phyloP scores from a whole-genome alignment of 139 green algal species.

The Coccomyxa sp. region DNA sequence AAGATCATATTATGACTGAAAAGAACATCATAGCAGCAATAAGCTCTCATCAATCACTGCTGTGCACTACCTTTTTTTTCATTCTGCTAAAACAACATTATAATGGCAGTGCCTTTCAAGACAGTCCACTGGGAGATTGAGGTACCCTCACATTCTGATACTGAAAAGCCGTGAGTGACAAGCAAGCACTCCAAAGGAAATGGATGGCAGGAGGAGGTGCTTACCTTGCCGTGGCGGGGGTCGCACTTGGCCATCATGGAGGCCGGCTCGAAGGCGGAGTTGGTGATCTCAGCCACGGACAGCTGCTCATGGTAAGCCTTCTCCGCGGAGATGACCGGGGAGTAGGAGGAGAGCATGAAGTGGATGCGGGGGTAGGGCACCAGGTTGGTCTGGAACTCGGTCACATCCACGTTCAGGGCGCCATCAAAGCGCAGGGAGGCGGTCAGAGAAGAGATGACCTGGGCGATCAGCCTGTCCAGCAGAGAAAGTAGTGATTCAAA shows the following conservation, averaged over 20 bases:
- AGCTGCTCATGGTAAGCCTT: slow-evolving; percentile 99
- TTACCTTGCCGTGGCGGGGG: slow-evolving; percentile 76
- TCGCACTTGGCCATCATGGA: slow-evolving; percentile 98
- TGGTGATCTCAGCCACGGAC: slow-evolving; percentile 97
- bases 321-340: slow-evolving; percentile 96
- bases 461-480: slow-evolving; percentile 6
- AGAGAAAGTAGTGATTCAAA: not conserved
- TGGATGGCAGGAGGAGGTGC: not conserved
- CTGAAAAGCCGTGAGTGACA: too few species aligned
- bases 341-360: slow-evolving; percentile 98
- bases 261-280: slow-evolving; percentile 90
- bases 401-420: slow-evolving; percentile 95
- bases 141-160: too few species aligned
- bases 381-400: slow-evolving; percentile 99
- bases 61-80: too few species aligned
- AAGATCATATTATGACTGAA: too few species aligned
- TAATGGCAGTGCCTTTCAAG: too few species aligned
- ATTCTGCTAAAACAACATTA: too few species aligned
- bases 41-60: too few species aligned
- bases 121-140: too few species aligned
- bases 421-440: slow-evolving; percentile 94
- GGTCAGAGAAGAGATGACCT: slow-evolving; percentile 94
- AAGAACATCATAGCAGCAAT: too few species aligned
- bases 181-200: not conserved
- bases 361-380: slow-evolving; percentile 98